Evolutionary conservation across 192 early-diverging fungal genomes (phyloP), one percentile per base, ranked within the genome.

Genomic region (Backusella circina): DNA sequence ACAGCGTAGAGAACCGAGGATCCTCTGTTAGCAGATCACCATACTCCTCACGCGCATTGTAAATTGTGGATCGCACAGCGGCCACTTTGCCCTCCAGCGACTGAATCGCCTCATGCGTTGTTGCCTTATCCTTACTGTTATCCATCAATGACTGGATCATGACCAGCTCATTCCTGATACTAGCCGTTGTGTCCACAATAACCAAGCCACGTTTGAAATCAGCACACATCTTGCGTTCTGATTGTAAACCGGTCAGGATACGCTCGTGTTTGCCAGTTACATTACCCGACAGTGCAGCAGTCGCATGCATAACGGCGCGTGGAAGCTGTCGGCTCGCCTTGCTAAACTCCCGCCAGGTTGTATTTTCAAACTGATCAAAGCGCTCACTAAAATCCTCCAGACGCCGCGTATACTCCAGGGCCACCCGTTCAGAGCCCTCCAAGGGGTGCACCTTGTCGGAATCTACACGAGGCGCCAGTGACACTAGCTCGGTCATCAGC

Each of bases 71-170:
- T 7, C 72, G 74, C 5, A 79, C 77, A 32, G 30, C 44, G 16
- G 38, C 78, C 4, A 76, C 81, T 10, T 75, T 78, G 12, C 65
- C 69, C 31, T 82, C 81, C 13, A 82, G 18, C 8, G 72, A 74
- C 23, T 72, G 73, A 61, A 82, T 82, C 10, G 65, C 77, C 54
- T 74, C 75, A 39, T 77, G 57, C 0, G 79, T 81, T 0, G 81
- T 82, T n/a, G 47, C 75, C 36, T 38, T 65, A n/a, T 77, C 39
- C 5, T 75, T 75, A n/a, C 32, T 75, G 23, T 78, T 68, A 23
- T 72, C 77, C 81, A 82, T 82, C 8, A 57, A 44, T 28, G 32
- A 66, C 6, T 79, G 77, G 54, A 82, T 76, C 12, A 18, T 57
- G 18, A 73, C 74, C 13, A 82, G 70, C 16, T 70, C 68, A 30